Percentiles rank a stretch among this genome's conserved stretches.
These are phyloP conservation scores for Carex parvula DNA, from an alignment of 176 grass and related monocot species.

Conservation along the genomic window DNA sequence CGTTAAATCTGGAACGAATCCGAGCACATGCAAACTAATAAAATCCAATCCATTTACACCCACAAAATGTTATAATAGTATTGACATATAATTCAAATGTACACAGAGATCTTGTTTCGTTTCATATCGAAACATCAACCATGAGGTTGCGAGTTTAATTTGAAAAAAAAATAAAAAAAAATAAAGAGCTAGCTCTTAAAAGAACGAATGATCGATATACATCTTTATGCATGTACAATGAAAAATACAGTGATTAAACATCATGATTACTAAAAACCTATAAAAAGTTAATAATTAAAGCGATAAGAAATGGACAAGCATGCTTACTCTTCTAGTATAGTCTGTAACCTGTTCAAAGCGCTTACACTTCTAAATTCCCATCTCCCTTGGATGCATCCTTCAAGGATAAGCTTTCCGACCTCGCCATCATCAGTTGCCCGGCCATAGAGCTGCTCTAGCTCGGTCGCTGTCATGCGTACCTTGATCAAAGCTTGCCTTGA, in stretches of 20 bases:
- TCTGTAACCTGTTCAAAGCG: not conserved
- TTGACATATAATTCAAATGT: too few species aligned
- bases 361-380: conserved; percentile 37
- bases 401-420: conserved; percentile 46
- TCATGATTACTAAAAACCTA: not conserved
- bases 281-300: not conserved
- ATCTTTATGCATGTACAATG: not conserved
- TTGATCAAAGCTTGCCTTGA: conserved; percentile 30
- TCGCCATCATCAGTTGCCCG: not conserved
- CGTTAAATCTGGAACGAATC: too few species aligned
- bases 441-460: conserved; percentile 35
- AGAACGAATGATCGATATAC: not conserved
- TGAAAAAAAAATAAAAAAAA: not conserved
- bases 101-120: too few species aligned
- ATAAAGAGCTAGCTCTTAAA: not conserved
- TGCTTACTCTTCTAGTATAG: not conserved
- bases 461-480: conserved; percentile 49
- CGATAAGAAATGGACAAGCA: not conserved
- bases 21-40: too few species aligned
- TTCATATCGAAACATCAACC: too few species aligned
- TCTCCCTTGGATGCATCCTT: conserved; percentile 50
- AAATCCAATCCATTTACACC: too few species aligned
- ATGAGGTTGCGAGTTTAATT: not conserved
- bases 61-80: too few species aligned
- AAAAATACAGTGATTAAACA: not conserved